Percentiles rank a stretch among this genome's conserved stretches.
These are phyloP conservation scores for Tuber melanosporum DNA, from an alignment of 495 filamentous ascomycete species.

Conservation along the genomic window DNA sequence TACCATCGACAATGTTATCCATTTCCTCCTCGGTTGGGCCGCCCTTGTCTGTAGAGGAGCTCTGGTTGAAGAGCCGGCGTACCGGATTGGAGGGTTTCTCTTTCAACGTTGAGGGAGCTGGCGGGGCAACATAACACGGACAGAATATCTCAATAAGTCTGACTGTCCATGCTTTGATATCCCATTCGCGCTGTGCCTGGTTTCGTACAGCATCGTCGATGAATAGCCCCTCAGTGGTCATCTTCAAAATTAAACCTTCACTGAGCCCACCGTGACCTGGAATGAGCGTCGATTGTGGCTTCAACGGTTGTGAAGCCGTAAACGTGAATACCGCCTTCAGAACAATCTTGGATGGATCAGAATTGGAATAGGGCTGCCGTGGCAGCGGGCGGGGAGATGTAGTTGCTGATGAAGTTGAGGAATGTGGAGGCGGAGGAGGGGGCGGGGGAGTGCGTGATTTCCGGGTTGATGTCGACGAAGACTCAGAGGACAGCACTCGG, in stretches of 20 bases:
- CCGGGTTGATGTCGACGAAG: slow-evolving; percentile 19
- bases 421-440: slow-evolving; percentile 37
- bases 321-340: slow-evolving; percentile 87
- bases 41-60: slow-evolving; percentile 12
- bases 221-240: slow-evolving; percentile 86
- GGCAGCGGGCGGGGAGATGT: slow-evolving; percentile 34
- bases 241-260: slow-evolving; percentile 76
- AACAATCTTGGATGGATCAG: slow-evolving; percentile 89
- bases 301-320: slow-evolving; percentile 73
- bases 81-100: slow-evolving; percentile 20
- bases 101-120: slow-evolving; percentile 17
- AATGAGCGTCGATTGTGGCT: slow-evolving; percentile 72
- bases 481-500: slow-evolving; percentile 25
- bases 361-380: slow-evolving; percentile 61
- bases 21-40: slow-evolving; percentile 33
- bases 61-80: slow-evolving; percentile 26
- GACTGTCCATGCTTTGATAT: slow-evolving; percentile 95
- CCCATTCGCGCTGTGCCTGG: slow-evolving; percentile 80
- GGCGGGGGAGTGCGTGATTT: slow-evolving; percentile 26
- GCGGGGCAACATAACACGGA: slow-evolving; percentile 47
- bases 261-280: slow-evolving; percentile 69
- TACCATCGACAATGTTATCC: slow-evolving; percentile 29
- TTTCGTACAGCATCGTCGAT: slow-evolving; percentile 89
- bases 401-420: slow-evolving; percentile 35
- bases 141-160: slow-evolving; percentile 88